These are phyloP conservation scores for Aechmea fasciata DNA, from an alignment of 176 grass and related monocot species.

Conservation along the genomic window DNA sequence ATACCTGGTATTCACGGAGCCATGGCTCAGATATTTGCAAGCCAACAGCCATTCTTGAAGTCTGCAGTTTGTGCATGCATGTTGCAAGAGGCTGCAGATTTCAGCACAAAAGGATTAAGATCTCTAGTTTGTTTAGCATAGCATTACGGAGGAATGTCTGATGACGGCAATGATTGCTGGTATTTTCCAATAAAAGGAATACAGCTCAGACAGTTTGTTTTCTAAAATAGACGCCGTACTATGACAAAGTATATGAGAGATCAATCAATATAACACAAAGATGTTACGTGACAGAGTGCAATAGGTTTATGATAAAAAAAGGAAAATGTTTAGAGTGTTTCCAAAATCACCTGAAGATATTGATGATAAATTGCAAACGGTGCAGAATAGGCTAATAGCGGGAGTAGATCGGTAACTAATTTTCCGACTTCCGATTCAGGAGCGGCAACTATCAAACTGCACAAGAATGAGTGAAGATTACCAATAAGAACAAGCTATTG, in stretches of 20 bases:
- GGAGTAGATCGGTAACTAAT: conserved; percentile 69
- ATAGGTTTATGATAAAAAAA: background rate
- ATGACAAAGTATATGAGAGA: background rate
- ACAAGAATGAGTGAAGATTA: conserved; percentile 16
- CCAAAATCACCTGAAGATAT: conserved; percentile 57
- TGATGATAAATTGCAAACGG: conserved; percentile 91
- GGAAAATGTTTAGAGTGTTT: background rate
- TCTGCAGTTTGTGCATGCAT: conserved; percentile 76
- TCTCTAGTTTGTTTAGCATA: background rate
- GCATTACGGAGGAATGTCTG: background rate
- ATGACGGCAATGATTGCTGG: background rate
- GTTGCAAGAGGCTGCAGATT: conserved; percentile 70
- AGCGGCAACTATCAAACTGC: conserved; percentile 85
- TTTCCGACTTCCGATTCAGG: conserved; percentile 56
- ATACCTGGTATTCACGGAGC: conserved; percentile 96
- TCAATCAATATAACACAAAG: background rate
- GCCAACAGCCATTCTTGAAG: conserved; percentile 64
- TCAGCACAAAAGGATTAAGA: conserved; percentile 10
- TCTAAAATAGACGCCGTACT: background rate
- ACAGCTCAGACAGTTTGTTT: background rate
- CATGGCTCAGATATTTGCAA: conserved; percentile 91
- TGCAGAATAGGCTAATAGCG: conserved; percentile 78
- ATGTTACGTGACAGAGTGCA: background rate
- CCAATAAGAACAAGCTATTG: conserved; percentile 15
- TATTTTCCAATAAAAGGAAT: too few relatives aligned